A percentile compares a stretch with the other conserved stretches of the same genome.
These are phyloP conservation scores for Skeletonema potamos DNA, from an alignment of 108 stramenopile species.

Conservation along the genomic window DNA sequence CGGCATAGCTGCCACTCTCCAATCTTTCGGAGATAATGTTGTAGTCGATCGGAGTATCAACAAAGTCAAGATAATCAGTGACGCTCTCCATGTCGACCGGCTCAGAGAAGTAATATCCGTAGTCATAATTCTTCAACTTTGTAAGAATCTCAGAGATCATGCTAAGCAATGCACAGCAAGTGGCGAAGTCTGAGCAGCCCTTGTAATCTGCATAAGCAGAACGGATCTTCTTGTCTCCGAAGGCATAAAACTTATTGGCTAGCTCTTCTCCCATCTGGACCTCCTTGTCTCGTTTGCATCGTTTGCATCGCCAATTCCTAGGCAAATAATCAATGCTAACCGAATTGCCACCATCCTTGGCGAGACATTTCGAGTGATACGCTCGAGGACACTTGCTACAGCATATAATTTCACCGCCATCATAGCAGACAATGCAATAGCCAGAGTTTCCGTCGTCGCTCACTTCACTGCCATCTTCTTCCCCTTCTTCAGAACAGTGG, in stretches of 20 bases:
- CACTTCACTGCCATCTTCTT: slow-evolving; percentile 6
- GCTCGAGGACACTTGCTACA: slow-evolving; percentile 39
- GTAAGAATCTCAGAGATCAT: slow-evolving; percentile 15
- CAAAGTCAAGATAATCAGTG: slow-evolving; percentile 1
- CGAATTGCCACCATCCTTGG: slow-evolving; percentile 7
- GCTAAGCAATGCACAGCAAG: slow-evolving; percentile 23
- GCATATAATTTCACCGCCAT: slow-evolving; percentile 30
- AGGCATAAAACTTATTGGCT: slow-evolving; percentile 1
- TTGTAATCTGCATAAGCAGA: slow-evolving; percentile 34
- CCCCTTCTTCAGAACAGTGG: neutral
- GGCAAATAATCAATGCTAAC: slow-evolving; percentile 23
- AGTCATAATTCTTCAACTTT: slow-evolving; percentile 34
- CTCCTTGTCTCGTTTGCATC: slow-evolving; percentile 23
- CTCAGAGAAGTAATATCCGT: slow-evolving; percentile 39
- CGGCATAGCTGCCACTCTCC: slow-evolving; percentile 29
- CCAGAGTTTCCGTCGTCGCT: slow-evolving; percentile 43
- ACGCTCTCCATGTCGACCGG: slow-evolving; percentile 17
- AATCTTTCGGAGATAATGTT: slow-evolving; percentile 29
- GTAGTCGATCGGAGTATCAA: slow-evolving; percentile 44
- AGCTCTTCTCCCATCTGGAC: slow-evolving; percentile 32
- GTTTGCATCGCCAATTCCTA: slow-evolving; percentile 31
- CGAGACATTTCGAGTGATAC: slow-evolving; percentile 32
- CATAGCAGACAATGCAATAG: slow-evolving; percentile 37
- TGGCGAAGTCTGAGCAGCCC: slow-evolving; percentile 17
- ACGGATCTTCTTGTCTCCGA: slow-evolving; percentile 18